phyloP scores from a whole-genome alignment of 208 protist species.

The Phytomonas sp. region DNA sequence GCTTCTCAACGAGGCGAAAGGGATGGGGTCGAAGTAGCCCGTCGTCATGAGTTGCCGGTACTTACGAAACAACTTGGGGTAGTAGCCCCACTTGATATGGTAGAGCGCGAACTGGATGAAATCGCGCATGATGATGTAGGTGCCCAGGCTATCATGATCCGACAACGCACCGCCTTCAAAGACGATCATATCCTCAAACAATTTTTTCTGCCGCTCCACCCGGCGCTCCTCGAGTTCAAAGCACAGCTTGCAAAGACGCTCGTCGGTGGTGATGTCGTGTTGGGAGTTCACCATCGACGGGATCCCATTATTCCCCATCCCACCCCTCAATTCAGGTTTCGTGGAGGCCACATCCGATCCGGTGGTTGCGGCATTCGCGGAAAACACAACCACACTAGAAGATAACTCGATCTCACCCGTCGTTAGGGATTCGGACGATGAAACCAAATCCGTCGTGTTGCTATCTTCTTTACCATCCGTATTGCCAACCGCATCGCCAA shows the following conservation, averaged over 20 bases:
- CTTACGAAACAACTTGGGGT: conserved; percentile 80
- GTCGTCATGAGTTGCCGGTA: conserved; percentile 79
- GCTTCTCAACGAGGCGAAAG: conserved; percentile 65
- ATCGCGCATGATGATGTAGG: conserved; percentile 72
- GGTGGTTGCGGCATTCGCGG: not conserved
- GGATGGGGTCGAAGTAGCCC: conserved; percentile 83
- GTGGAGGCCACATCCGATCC: not conserved
- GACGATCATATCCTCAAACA: conserved; percentile 79
- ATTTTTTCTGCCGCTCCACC: conserved; percentile 44
- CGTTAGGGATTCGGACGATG: not conserved
- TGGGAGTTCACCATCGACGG: conserved; percentile 45
- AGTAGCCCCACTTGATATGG: conserved; percentile 84
- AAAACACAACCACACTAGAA: not conserved
- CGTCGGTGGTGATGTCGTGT: conserved; percentile 42
- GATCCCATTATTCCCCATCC: conserved; percentile 11
- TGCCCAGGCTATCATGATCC: conserved; percentile 61
- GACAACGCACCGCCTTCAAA: conserved; percentile 77
- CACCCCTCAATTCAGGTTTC: not conserved
- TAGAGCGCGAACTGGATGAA: conserved; percentile 85
- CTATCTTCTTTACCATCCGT: not conserved
- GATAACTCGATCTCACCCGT: not conserved
- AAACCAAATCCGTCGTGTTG: not conserved
- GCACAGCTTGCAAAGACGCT: conserved; percentile 29
- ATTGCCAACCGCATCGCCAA: not conserved
- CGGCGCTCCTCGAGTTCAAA: conserved; percentile 51